Evolutionary conservation across 1,139 yeast genomes (phyloP), one percentile per base, ranked within the genome.

Genomic region (Candida mesenterica): DNA sequence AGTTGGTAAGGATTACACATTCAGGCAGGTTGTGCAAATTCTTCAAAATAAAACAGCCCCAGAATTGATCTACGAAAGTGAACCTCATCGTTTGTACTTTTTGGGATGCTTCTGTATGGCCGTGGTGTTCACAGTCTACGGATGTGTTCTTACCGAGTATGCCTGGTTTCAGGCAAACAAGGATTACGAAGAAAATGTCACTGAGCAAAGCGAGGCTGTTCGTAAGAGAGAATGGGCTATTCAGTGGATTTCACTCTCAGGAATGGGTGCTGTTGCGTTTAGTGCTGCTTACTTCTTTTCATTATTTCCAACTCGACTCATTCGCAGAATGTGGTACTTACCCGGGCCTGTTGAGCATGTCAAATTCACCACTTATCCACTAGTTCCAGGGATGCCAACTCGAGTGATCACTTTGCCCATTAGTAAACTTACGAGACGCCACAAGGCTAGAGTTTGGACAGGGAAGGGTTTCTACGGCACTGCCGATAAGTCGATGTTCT

Each of bases 381-480:
- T 82, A 38, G 48, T 86, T 12, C 95, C 95, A 0, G 86, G 88
- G 3, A 62, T 78, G 36, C 80, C 94, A 1, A 82, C 92, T 0
- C 95, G 95, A 0, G 81, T 83, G 7, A 70, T 75, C 41, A 80
- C 88, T 0, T 65, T 84, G 22, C 90, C 92, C 2, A 55, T 86
- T 33, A 69, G 66, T 26, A 61, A 68, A 33, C 49, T 86, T 34
- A 61, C 64, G 15, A 70, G 90, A 41, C 79, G 80, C 37, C 75
- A 74, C 42, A 72, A 76, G 41, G 71, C 88, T 7, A 75, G 84
- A 47, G 79, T 86, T 2, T 87, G 89, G 80, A 84, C 95, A 1
- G 92, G 90, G 13, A 81, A 81, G 43, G 96, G 96, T 2, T 82
- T 84, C 52, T 87, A 87, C 55, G 95, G 95, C 1, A 85, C 95